Evolutionary conservation across 805 yeast genomes (phyloP), one percentile per base, ranked within the genome.

Genomic region (Candida pseudoglaebosa): DNA sequence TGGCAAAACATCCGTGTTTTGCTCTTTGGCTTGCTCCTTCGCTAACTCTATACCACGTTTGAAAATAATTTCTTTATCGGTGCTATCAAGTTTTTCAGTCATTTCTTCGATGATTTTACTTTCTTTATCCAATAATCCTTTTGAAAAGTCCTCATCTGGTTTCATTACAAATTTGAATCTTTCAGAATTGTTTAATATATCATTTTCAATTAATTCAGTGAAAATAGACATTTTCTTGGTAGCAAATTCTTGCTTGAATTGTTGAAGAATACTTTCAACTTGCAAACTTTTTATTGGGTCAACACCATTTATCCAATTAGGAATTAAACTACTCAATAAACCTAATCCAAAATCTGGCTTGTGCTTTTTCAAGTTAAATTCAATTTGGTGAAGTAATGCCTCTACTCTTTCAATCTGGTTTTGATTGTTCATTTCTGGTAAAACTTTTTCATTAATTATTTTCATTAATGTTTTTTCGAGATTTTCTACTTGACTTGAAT

Each of bases 311-410:
- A 84, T 81, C 86, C 96, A 89, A 7, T 87, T 80, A 6, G 95
- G 86, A n/a, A 86, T 75, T 6, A 93, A 46, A 1, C 87, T 73
- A 54, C 78, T 78, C 24, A 91, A 67, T 34, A 91, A 57, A 26
- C 80, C 80, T 67, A 93, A 65, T 8, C 99, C 99, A 65, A 88
- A 93, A 43, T 86, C 85, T 0, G 98, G 82, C 49, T 83, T 89
- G 46, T 89, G 95, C 48, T 88, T 90, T 50, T 87, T 87, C 56
- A 87, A 82, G 24, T 79, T 62, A 21, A 93, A 63, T 57, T 93
- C 99, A 24, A 89, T 62, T 57, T 90, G 98, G 59, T 89, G 95
- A 28, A 93, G 70, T 36, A 91, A 77, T 0, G 95, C 98, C 39
- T 84, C 82, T n/a, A 93, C 74, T 50, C 87, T 50, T 18, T 58